These are phyloP conservation scores for Thermothielavioides terrestris DNA, from an alignment of 495 filamentous ascomycete genomes.

Conservation along the genomic window DNA sequence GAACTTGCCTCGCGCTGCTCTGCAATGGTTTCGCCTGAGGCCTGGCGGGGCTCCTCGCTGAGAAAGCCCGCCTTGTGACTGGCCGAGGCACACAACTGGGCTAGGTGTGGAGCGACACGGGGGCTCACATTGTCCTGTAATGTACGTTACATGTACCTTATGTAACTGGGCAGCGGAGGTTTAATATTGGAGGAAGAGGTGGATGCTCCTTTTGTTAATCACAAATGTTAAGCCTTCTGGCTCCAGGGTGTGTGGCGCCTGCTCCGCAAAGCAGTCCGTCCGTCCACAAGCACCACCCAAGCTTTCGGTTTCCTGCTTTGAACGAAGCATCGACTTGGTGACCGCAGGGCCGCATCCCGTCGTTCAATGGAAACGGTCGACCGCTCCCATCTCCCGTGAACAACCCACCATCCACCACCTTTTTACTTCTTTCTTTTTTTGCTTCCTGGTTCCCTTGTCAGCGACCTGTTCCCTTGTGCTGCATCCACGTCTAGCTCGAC, in stretches of 20 bases:
- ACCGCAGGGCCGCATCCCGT: slow-evolving; percentile 8
- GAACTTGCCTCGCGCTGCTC: not conserved
- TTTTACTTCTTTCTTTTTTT: not conserved
- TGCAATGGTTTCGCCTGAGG: not conserved
- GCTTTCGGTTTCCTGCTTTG: slow-evolving; percentile 7
- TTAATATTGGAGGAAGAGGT: too few relatives aligned
- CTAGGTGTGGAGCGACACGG: not conserved
- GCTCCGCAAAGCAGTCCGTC: slow-evolving; percentile 9
- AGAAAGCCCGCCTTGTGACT: slow-evolving; percentile 2
- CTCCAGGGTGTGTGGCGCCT: slow-evolving; percentile 9
- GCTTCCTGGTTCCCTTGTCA: not conserved
- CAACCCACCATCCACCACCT: not conserved
- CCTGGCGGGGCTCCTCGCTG: slow-evolving; percentile 6
- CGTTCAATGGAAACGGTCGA: slow-evolving; percentile 13
- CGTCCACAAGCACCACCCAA: not conserved
- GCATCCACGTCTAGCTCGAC: slow-evolving; percentile 6
- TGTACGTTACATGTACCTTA: too few relatives aligned
- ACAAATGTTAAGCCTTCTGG: slow-evolving; percentile 14
- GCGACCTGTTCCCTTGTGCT: not conserved
- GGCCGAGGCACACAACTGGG: not conserved
- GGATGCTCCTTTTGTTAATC: slow-evolving; percentile 17
- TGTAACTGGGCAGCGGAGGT: slow-evolving; percentile 1
- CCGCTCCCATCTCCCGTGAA: slow-evolving; percentile 6
- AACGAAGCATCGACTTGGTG: slow-evolving; percentile 9
- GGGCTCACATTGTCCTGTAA: too few relatives aligned